Conservation (phyloP, 805 yeast genomes). For the Candida chilensis region DNA sequence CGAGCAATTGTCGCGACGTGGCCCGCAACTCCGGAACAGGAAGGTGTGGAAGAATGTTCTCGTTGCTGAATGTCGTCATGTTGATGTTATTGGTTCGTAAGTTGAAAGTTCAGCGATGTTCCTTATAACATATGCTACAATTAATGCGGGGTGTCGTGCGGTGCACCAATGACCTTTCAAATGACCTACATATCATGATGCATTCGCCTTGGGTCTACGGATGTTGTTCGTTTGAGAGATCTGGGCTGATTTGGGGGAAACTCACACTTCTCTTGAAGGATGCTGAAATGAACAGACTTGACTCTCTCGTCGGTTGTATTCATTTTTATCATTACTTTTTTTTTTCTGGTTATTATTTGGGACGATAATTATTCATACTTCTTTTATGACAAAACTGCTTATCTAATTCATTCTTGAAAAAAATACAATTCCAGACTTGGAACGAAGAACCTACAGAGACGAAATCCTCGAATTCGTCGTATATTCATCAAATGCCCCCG, state of each 20-base stretch:
- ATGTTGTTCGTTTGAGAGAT: too few relatives aligned
- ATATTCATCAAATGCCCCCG: slow-evolving; percentile 1
- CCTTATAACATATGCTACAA: too few relatives aligned
- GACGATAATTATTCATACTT: slow-evolving; percentile 1
- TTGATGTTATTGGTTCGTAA: slow-evolving; percentile 1
- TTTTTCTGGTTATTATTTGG: slow-evolving; percentile 1
- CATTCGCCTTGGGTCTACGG: too few relatives aligned
- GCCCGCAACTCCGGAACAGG: slow-evolving; percentile 52
- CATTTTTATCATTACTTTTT: slow-evolving; percentile 2
- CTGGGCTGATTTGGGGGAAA: too few relatives aligned
- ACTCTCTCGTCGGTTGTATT: too few relatives aligned
- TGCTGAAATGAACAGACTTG: too few relatives aligned
- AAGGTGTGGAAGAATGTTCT: slow-evolving; percentile 38
- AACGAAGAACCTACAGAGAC: background rate
- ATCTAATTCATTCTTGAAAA: background rate
- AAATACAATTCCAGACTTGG: background rate
- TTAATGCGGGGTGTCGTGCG: too few relatives aligned
- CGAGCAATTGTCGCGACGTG: slow-evolving; percentile 43
- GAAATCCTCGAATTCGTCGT: background rate
- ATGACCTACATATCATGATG: slow-evolving; percentile 2
- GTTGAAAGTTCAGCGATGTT: background rate
- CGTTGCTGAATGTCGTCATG: slow-evolving; percentile 25
- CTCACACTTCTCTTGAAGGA: too few relatives aligned
- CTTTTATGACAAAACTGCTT: background rate
- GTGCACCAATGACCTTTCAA: too few relatives aligned